Evolutionary conservation across 2,329 filamentous ascomycete genomes (phyloP).

Genomic region (Claviceps maximensis): DNA sequence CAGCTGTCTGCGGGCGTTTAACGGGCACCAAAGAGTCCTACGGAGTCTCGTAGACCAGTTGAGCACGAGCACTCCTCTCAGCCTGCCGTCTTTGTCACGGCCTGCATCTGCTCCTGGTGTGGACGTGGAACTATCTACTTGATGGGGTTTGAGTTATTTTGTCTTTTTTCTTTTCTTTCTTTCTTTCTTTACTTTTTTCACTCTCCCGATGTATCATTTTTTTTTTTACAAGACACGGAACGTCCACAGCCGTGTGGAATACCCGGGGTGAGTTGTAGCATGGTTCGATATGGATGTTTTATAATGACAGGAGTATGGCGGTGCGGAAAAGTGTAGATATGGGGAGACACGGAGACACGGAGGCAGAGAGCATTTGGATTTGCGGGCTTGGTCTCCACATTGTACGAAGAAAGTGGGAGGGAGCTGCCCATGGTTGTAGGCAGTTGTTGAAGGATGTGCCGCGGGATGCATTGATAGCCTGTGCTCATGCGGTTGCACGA

Average conservation of each 20-base stretch:
- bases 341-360: too few relatives aligned
- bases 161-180: not conserved
- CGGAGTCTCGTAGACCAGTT: constrained; percentile 24
- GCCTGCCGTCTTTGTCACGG: constrained; percentile 10
- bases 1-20: constrained; percentile 30
- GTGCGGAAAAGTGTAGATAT: not conserved
- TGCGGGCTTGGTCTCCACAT: too few relatives aligned
- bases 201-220: not conserved
- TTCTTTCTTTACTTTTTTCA: not conserved
- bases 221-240: not conserved
- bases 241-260: not conserved
- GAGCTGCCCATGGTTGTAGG: too few relatives aligned
- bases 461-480: too few relatives aligned
- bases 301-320: not conserved
- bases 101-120: constrained; percentile 10
- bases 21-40: constrained; percentile 29
- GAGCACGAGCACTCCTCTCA: constrained; percentile 9
- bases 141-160: not conserved
- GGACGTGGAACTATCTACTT: not conserved
- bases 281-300: not conserved
- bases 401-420: too few relatives aligned
- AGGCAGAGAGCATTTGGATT: too few relatives aligned
- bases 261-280: not conserved
- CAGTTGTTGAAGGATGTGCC: too few relatives aligned
- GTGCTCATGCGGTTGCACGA: too few relatives aligned